phyloP scores from a whole-genome alignment of 495 filamentous ascomycete genomes.

The Parathielavia hyrcaniae region DNA sequence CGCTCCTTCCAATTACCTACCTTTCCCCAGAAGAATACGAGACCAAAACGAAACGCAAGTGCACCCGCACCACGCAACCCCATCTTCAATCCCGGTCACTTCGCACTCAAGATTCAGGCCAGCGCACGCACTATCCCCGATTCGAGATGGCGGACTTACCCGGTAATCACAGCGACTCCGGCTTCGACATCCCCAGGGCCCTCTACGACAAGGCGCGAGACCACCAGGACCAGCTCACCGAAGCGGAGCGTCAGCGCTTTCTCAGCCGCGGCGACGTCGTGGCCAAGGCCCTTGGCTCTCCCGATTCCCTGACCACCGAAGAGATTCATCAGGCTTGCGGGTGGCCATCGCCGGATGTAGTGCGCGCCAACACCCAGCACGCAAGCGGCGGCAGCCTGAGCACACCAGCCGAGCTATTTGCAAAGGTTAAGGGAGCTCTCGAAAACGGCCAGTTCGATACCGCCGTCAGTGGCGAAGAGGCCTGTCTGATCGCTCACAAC shows the following conservation, averaged over 20 bases:
- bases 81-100: background rate
- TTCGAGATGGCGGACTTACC: too few relatives aligned
- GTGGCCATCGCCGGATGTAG: slow-evolving; percentile 6
- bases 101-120: background rate
- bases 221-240: slow-evolving; percentile 8
- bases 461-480: background rate
- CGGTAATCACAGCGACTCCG: too few relatives aligned
- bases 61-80: background rate
- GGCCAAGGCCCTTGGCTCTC: slow-evolving; percentile 4
- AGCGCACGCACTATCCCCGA: background rate
- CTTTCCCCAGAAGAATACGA: background rate
- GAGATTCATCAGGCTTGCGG: slow-evolving; percentile 3
- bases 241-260: slow-evolving; percentile 5
- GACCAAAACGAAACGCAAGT: too few relatives aligned
- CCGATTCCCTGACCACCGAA: slow-evolving; percentile 1
- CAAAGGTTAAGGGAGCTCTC: slow-evolving; percentile 5
- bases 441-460: background rate
- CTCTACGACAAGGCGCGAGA: slow-evolving; percentile 14
- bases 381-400: slow-evolving; percentile 8
- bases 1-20: background rate
- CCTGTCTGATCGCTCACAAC: background rate
- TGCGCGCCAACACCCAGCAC: slow-evolving; percentile 12
- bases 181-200: too few relatives aligned
- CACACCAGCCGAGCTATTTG: slow-evolving; percentile 10
- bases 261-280: slow-evolving; percentile 6